A percentile compares a stretch with the other conserved stretches of the same genome.
Evolutionary conservation across 371 early-diverging fungal genomes (phyloP).

Genomic region (Capniomyces stellatus): DNA sequence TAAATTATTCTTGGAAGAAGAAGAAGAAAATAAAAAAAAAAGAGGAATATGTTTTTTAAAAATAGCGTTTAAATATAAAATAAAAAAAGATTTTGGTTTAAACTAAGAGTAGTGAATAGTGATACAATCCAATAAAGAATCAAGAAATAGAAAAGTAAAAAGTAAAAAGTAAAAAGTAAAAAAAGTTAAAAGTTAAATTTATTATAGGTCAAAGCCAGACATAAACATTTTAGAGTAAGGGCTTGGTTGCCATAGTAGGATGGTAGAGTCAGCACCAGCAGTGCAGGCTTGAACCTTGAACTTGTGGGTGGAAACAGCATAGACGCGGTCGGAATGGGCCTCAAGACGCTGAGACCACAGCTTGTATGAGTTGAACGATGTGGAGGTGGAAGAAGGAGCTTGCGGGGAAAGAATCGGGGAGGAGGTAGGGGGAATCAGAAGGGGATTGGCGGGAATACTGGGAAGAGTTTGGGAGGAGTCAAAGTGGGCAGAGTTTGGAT

Average conservation of each 20-base stretch:
- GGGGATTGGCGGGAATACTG: not conserved
- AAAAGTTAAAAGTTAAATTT: no score
- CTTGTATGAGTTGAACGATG: conserved; percentile 20
- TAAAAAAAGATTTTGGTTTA: no score
- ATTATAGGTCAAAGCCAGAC: no score
- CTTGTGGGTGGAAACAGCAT: conserved; percentile 40
- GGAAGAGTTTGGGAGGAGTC: conserved; percentile 2
- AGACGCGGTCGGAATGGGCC: conserved; percentile 48
- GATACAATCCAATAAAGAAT: no score
- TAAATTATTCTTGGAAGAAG: no score
- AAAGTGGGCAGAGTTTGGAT: no score
- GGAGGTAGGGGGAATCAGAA: not conserved
- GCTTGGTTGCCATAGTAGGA: conserved; percentile 18
- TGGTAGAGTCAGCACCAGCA: conserved; percentile 19
- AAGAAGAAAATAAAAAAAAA: no score
- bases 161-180: no score
- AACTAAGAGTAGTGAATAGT: no score
- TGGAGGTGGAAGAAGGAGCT: not conserved
- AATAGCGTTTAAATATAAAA: no score
- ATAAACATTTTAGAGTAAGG: not conserved
- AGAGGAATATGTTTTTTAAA: no score
- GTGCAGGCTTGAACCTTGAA: conserved; percentile 29
- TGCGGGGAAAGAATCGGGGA: not conserved
- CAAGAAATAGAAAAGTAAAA: no score
- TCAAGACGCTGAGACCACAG: conserved; percentile 34